Percentiles rank a stretch among this genome's conserved stretches.
These are phyloP conservation scores for Candolleomyces aberdarensis DNA, from an alignment of 768 basidiomycete species.

Conservation along the genomic window DNA sequence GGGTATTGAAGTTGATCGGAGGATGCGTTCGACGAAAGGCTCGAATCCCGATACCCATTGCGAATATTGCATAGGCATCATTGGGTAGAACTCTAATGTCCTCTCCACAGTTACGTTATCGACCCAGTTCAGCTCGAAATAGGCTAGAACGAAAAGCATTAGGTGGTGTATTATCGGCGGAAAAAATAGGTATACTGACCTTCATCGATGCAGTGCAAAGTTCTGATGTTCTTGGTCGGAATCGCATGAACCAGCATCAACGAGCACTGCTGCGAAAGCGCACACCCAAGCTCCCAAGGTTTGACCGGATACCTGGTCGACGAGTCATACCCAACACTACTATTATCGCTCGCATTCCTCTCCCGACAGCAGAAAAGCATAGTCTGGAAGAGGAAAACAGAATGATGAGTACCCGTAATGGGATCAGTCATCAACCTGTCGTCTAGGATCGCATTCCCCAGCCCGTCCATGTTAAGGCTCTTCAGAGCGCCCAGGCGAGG, in stretches of 20 bases:
- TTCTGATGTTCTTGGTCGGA: slow-evolving; percentile 21
- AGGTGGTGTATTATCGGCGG: too few species aligned
- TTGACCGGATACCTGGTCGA: slow-evolving; percentile 27
- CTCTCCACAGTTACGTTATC: slow-evolving; percentile 16
- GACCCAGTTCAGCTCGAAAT: slow-evolving; percentile 32
- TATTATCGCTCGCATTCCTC: slow-evolving; percentile 10
- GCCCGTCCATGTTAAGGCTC: slow-evolving; percentile 22
- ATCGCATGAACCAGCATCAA: slow-evolving; percentile 30
- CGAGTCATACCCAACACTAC: not conserved
- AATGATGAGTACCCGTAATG: slow-evolving; percentile 17
- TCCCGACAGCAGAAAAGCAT: slow-evolving; percentile 33
- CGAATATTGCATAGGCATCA: slow-evolving; percentile 21
- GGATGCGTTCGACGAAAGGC: slow-evolving; percentile 23
- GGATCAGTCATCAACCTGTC: slow-evolving; percentile 27
- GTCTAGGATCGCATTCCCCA: slow-evolving; percentile 32
- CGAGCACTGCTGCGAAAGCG: slow-evolving; percentile 22
- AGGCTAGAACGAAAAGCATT: slow-evolving; percentile 17
- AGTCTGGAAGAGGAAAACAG: slow-evolving; percentile 34
- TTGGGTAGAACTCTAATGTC: slow-evolving; percentile 18
- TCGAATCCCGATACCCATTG: slow-evolving; percentile 27
- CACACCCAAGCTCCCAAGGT: slow-evolving; percentile 38
- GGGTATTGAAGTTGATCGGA: slow-evolving; percentile 18
- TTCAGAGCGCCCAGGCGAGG: slow-evolving; percentile 26
- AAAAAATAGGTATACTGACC: slow-evolving; percentile 16
- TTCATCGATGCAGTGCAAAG: slow-evolving; percentile 26